These are phyloP conservation scores for Colletotrichum orchidophilum DNA, from an alignment of 2,329 filamentous ascomycete genomes.

Conservation along the genomic window DNA sequence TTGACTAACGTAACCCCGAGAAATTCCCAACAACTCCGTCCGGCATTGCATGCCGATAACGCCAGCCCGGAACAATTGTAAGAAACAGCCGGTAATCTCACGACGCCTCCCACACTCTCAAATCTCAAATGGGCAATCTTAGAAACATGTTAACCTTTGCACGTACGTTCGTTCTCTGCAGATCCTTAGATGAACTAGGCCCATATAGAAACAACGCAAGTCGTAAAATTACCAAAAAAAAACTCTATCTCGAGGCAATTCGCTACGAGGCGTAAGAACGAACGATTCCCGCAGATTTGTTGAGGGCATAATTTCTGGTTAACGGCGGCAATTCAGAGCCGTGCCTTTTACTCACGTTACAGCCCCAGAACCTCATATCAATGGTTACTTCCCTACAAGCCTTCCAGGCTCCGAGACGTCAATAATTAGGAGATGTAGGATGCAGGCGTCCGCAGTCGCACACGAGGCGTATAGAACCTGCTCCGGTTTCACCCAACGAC, in stretches of 20 bases:
- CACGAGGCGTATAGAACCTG: not conserved
- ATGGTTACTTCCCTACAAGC: not conserved
- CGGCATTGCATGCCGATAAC: not conserved
- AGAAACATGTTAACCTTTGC: not conserved
- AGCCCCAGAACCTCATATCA: not conserved
- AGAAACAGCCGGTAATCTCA: conserved; percentile 1
- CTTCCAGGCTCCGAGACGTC: not conserved
- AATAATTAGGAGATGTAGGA: not conserved
- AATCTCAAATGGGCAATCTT: conserved; percentile 3
- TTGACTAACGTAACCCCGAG: no score
- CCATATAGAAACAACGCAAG: no score
- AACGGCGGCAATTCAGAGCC: not conserved
- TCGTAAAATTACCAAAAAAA: not conserved
- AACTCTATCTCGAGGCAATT: not conserved
- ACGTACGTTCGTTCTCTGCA: not conserved
- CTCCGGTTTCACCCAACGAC: not conserved
- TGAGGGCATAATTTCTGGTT: not conserved
- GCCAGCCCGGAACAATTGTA: not conserved
- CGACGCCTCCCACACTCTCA: not conserved
- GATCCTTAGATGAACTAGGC: not conserved
- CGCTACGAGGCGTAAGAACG: not conserved
- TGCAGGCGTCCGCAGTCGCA: not conserved
- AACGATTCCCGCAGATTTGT: not conserved
- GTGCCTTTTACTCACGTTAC: not conserved
- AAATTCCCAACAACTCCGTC: not conserved